Base-by-base conservation (phyloP, 208 protist genomes). In the Leptomonas pyrrhocoris region DNA sequence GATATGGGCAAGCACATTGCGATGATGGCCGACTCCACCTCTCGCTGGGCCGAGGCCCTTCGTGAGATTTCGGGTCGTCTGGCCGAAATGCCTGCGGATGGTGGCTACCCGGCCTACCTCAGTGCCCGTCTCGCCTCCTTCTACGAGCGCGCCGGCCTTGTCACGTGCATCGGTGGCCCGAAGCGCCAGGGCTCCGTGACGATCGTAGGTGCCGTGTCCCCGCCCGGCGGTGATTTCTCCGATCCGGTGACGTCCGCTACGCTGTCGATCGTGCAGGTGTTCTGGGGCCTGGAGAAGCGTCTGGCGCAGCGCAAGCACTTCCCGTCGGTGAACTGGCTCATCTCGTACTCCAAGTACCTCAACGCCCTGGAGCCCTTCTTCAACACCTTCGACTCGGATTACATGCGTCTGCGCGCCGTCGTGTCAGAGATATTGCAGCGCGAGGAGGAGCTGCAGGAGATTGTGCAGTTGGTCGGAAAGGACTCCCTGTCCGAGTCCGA, bases 281-380 rank as follows among this genome's bases (percentile, higher is more conserved):
- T 99, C 91, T 99, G 99, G 99, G 99, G 98, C 79, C 90, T 99
- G 8, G 98, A 99, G 90, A 99, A 99, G 94, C 99, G 99, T 69
- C 93, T 99, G 8, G 99, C 99, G 4, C 98, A 99, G 93, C 88
- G 99, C 58, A 99, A 99, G 92, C 99, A 99, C 92, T 99, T 99
- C 94, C 99, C 99, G 36, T 99, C 99, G 11, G 97, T 99, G 36
- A 99, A 99, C 89, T 99, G 99, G 99, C 87, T 98, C 31, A 95
- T 99, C 70, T 99, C 96, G 7, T 99, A 99, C 89, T 99, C 98
- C 38, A 99, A 99, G 81, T 99, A 99, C 83, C 82, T 95, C 30
- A 95, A 99, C 63, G 86, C 94, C 0, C 87, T 99, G n/a, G 94
- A 98, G 72, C 87, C 92, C 53, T 99, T 97, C 83, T 99, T 99